Conservation (phyloP, 2,329 filamentous ascomycete species). For the Alternaria metachromatica region DNA sequence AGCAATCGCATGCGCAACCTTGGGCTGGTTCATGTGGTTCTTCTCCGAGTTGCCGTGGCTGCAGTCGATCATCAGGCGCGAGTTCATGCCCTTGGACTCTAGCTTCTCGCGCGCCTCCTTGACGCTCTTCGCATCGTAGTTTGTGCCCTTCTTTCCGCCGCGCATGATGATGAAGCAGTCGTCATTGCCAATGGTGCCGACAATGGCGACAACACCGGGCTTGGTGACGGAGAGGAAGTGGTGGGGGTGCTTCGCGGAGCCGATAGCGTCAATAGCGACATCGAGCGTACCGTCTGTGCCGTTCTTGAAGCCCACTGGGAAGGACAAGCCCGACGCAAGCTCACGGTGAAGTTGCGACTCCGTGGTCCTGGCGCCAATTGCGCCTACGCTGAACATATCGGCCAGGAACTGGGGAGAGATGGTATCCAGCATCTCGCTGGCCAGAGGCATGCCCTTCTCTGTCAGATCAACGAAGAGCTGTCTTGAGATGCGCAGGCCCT, state of each 20-base stretch:
- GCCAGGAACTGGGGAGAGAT: conserved; percentile 97
- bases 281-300: conserved; percentile 90
- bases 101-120: conserved; percentile 82
- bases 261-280: conserved; percentile 94
- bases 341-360: conserved; percentile 96
- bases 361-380: conserved; percentile 93
- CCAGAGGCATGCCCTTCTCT: conserved; percentile 90
- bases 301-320: conserved; percentile 99
- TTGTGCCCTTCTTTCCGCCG: conserved; percentile 90
- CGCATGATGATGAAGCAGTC: conserved; percentile 97
- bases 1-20: conserved; percentile 82
- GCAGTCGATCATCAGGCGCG: conserved; percentile 96
- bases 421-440: conserved; percentile 97
- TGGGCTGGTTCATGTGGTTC: conserved; percentile 96
- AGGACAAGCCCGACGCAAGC: conserved; percentile 89
- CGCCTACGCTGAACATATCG: conserved; percentile 88
- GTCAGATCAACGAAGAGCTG: conserved; percentile 95
- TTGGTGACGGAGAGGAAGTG: conserved; percentile 98
- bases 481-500: conserved; percentile 84
- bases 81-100: conserved; percentile 72
- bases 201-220: conserved; percentile 92
- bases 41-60: conserved; percentile 96
- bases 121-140: conserved; percentile 88
- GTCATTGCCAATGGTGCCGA: conserved; percentile 91
- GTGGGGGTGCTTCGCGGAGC: conserved; percentile 87